Evolutionary conservation across 805 yeast genomes (phyloP).

Genomic region (Scheffersomyces stipitis): DNA sequence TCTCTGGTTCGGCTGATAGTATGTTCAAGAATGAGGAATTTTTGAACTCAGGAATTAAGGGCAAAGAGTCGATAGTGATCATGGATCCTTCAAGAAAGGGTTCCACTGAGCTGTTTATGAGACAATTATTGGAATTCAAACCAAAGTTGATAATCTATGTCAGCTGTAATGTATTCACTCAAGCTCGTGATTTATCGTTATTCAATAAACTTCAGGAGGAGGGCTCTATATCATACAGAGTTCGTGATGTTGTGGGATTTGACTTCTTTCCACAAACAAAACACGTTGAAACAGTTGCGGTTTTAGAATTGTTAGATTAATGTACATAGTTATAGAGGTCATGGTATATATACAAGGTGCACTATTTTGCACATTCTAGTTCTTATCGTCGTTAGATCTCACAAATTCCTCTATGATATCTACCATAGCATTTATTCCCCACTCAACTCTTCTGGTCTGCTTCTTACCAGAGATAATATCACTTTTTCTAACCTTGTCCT

Average conservation of each 20-base stretch:
- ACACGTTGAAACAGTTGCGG: slow-evolving; percentile 57
- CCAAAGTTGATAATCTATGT: slow-evolving; percentile 41
- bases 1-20: slow-evolving; percentile 37
- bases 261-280: slow-evolving; percentile 58
- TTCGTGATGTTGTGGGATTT: slow-evolving; percentile 33
- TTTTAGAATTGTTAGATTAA: slow-evolving; percentile 28
- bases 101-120: slow-evolving; percentile 31
- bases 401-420: slow-evolving; percentile 52
- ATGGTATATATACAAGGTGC: slow-evolving; percentile 2
- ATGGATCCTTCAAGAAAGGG: slow-evolving; percentile 50
- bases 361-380: not conserved
- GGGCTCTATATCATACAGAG: slow-evolving; percentile 11
- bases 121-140: slow-evolving; percentile 34
- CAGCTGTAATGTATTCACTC: slow-evolving; percentile 47
- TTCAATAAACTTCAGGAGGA: slow-evolving; percentile 23
- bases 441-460: slow-evolving; percentile 56
- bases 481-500: slow-evolving; percentile 45
- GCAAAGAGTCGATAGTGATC: slow-evolving; percentile 34
- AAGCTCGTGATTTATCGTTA: slow-evolving; percentile 41
- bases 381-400: slow-evolving; percentile 7
- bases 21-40: slow-evolving; percentile 30
- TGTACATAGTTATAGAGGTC: not conserved
- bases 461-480: slow-evolving; percentile 52
- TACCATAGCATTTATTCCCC: slow-evolving; percentile 62
- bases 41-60: slow-evolving; percentile 23